Conservation (phyloP, 352 stramenopile species). For the Phytophthora fragariae region DNA sequence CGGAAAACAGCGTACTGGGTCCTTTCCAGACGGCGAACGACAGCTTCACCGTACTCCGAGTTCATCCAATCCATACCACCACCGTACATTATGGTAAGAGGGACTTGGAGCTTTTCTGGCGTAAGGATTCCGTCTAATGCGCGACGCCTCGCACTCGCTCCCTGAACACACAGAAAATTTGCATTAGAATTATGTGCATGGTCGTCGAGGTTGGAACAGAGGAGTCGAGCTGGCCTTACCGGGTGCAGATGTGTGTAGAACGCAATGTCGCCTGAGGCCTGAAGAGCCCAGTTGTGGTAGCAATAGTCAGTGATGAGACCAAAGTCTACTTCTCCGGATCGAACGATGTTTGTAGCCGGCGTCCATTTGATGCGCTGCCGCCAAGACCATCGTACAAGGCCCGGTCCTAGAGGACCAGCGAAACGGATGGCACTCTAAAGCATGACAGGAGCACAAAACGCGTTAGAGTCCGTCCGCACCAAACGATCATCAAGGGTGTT, state of each 20-base stretch:
- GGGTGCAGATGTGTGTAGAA: slow-evolving; percentile 83
- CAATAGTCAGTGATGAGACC: slow-evolving; percentile 75
- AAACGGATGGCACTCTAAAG: slow-evolving; percentile 70
- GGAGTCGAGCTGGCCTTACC: slow-evolving; percentile 28
- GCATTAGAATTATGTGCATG: too few species aligned
- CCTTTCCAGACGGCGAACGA: slow-evolving; percentile 66
- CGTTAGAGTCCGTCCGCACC: not conserved
- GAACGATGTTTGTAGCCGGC: slow-evolving; percentile 76
- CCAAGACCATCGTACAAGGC: slow-evolving; percentile 68
- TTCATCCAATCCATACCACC: slow-evolving; percentile 87
- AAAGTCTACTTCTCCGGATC: slow-evolving; percentile 73
- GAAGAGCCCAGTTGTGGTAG: slow-evolving; percentile 86
- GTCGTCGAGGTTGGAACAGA: too few species aligned
- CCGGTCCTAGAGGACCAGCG: slow-evolving; percentile 61
- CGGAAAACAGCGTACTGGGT: slow-evolving; percentile 73
- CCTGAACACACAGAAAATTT: slow-evolving; percentile 30
- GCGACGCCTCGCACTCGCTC: slow-evolving; percentile 56
- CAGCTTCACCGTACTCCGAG: slow-evolving; percentile 59
- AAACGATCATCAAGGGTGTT: not conserved
- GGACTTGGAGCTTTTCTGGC: slow-evolving; percentile 59
- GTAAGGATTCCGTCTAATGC: slow-evolving; percentile 67
- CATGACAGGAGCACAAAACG: not conserved
- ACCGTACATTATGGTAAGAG: slow-evolving; percentile 85
- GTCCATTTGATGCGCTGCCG: slow-evolving; percentile 66
- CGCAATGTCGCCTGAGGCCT: slow-evolving; percentile 73